Base-by-base conservation (phyloP, 805 yeast species). In the Ogataea salicorniae region DNA sequence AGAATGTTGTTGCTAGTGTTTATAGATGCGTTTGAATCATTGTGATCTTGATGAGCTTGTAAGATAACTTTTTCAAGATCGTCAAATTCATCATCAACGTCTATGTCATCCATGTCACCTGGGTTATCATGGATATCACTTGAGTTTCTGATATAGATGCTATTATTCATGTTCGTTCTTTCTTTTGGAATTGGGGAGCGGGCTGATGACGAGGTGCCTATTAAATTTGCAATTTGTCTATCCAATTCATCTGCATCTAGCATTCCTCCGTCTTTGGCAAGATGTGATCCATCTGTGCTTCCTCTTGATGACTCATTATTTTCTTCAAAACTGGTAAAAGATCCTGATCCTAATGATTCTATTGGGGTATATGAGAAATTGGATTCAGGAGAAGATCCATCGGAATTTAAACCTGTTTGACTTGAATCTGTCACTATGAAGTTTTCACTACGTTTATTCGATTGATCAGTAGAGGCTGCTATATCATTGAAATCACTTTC, bases 341-440 rank as follows among this genome's bases (percentile, higher is more conserved):
- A 55, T 18, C 51, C 54, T 13, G 60, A 55, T 18, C 50, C 54
- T 13, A 56, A 17, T 13, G 59, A 53, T n/a, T 56, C 60, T n/a
- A 50, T 43, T 7, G 60, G 60, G 4, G 60, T 56, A 36, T 53
- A 56, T 16, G 59, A 46, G 8, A 51, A 45, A 23, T 44, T 53
- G n/a, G 59, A 50, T 23, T 46, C 56, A 1, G 59, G 59, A 6
- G 56, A 50, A 15, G 56, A 52, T 9, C 42, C 46, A 17, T 47
- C 47, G 9, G 29, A 17, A 13, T 26, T 35, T 23, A 18, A 13
- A 8, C 22, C 18, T 15, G 33, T 9, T 8, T 16, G 45, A 6
- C 34, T 29, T 6, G 34, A 31, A 23, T 16, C 20, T 35, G 43
- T 14, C 14, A 29, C 14, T 9, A 23, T 23, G 4, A 23, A n/a